phyloP scores from a whole-genome alignment of 176 grass and related monocot genomes.

The Cocos nucifera region DNA sequence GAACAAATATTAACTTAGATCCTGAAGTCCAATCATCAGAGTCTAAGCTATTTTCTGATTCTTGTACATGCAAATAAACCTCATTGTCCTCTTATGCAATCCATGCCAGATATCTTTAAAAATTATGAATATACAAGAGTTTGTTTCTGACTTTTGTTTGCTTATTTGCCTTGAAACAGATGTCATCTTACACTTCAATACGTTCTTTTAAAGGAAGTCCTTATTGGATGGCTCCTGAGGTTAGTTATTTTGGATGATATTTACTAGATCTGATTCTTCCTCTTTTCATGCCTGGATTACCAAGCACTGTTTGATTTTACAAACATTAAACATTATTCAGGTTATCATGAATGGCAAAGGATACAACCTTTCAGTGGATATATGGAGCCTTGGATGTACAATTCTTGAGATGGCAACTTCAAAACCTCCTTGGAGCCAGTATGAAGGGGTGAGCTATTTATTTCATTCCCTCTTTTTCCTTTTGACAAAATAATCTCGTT shows the following conservation, averaged over 20 bases:
- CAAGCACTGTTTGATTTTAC: not conserved
- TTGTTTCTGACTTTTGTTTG: not conserved
- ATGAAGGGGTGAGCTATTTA: conserved; percentile 65
- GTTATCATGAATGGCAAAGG: conserved; percentile 89
- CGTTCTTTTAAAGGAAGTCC: conserved; percentile 96
- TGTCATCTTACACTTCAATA: conserved; percentile 86
- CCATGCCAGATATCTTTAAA: too few relatives aligned
- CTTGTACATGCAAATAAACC: too few relatives aligned
- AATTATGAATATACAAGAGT: too few relatives aligned
- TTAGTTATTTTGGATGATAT: conserved; percentile 22
- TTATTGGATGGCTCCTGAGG: conserved; percentile 99
- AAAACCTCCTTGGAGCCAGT: conserved; percentile 89
- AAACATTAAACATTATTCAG: conserved; percentile 28
- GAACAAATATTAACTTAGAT: too few relatives aligned
- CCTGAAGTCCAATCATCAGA: too few relatives aligned
- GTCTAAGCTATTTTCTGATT: too few relatives aligned
- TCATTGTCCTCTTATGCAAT: too few relatives aligned
- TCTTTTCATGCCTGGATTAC: not conserved
- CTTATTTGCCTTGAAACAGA: conserved; percentile 43
- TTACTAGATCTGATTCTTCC: not conserved
- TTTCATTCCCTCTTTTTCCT: not conserved
- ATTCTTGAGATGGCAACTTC: conserved; percentile 97
- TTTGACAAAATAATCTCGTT: not conserved
- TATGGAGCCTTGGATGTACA: conserved; percentile 97
- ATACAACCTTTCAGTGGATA: conserved; percentile 81